Base-by-base conservation (phyloP, 495 filamentous ascomycete genomes). In the Bathelium albidoporum region DNA sequence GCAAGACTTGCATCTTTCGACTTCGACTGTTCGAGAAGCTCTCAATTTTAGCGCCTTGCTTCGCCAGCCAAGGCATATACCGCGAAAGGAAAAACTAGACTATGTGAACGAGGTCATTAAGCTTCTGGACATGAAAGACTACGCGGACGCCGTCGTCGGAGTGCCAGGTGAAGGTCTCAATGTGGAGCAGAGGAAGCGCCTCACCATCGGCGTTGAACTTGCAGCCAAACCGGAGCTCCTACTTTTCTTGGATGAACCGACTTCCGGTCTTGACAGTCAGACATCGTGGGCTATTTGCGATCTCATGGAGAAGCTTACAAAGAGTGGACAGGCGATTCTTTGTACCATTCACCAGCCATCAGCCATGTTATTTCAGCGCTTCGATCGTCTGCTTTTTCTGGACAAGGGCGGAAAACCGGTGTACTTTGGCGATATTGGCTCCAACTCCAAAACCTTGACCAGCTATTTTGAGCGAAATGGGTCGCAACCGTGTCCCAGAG, bases 91-190 rank as follows among this genome's bases (percentile, higher is more conserved):
- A 71, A 97, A 96, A 77, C 74, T 90, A 10, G 88, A 80, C 1
- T 95, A 95, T 66, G 92, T 94, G 28, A 87, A 95, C 49, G 89
- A 95, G 72, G 89, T 97, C 59, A 95, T 97, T 69, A 88, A 87
- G 74, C 83, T 95, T 60, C 78, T 97, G 32, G 87, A 90, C 18
- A 95, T 97, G 91, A 80, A 89, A 70, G 85, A 89, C 59, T 93
- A 90, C 63, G 88, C 90, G 16, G 89, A 96, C 63, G 90, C 92
- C 22, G 79, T 96, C 55, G 89, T 96, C 59, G 91, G 92, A 72
- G 84, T 93, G 31, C 87, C 89, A 2, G 90, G 89, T 28, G 89
- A 94, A 73, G 92, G 92, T 69, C 79, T 98, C 61, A 96, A 96
- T 69, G 91, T 96, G 39, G 85, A 86, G 65, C 85, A 87, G 67